phyloP scores from a whole-genome alignment of 371 early-diverging fungal genomes.

The Nematocida ausubeli region DNA sequence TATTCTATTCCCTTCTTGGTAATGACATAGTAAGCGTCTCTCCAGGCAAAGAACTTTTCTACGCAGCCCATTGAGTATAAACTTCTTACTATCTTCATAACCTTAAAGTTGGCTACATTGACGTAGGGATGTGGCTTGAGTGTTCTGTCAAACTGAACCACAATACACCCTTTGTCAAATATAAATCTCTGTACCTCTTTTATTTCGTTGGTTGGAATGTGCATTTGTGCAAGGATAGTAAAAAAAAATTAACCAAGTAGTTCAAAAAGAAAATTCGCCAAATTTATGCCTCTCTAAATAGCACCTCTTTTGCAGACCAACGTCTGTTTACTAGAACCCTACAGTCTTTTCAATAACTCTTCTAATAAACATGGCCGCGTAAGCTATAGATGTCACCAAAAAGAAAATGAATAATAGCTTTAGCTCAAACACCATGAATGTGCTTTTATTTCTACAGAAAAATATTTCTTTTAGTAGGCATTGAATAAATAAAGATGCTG shows the following conservation, averaged over 20 bases:
- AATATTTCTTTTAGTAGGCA: too few relatives aligned
- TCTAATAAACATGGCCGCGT: not conserved
- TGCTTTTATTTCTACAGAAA: too few relatives aligned
- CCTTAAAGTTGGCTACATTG: slow-evolving; percentile 83
- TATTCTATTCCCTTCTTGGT: slow-evolving; percentile 60
- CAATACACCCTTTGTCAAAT: slow-evolving; percentile 47
- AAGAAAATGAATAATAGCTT: not conserved
- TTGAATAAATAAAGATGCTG: too few relatives aligned
- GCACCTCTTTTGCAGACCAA: not conserved
- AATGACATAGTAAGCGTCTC: slow-evolving; percentile 96
- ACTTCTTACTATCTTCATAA: slow-evolving; percentile 93
- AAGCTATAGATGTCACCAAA: not conserved
- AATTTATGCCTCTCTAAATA: not conserved
- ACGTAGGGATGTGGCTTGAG: slow-evolving; percentile 51
- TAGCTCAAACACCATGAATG: not conserved
- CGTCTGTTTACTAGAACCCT: not conserved
- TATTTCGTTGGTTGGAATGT: slow-evolving; percentile 54
- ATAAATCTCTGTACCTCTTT: slow-evolving; percentile 50
- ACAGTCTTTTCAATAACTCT: not conserved
- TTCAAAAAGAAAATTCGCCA: not conserved
- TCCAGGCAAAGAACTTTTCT: slow-evolving; percentile 95
- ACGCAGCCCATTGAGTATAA: slow-evolving; percentile 85
- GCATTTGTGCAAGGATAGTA: slow-evolving; percentile 49
- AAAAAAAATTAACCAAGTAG: slow-evolving; percentile 32
- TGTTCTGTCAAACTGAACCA: slow-evolving; percentile 47